phyloP scores from a whole-genome alignment of 345 rosid genomes.

The Anastatica hierochuntica region DNA sequence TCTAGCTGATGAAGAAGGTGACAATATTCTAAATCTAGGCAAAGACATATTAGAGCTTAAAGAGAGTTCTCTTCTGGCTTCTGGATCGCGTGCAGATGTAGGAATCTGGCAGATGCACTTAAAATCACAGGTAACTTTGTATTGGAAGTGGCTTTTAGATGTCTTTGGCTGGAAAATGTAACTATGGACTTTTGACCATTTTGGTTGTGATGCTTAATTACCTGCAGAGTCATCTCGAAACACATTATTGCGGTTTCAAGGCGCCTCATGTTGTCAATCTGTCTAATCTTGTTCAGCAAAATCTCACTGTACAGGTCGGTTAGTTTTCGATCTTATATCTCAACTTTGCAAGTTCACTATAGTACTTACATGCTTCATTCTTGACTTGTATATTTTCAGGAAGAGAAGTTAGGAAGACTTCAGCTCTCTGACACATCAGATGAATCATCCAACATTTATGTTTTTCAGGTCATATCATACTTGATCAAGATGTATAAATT shows the following conservation, averaged over 20 bases:
- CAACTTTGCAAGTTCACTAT: background rate
- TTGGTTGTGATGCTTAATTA: no score
- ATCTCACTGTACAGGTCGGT: slow-evolving; percentile 69
- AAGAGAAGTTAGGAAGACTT: slow-evolving; percentile 43
- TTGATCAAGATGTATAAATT: slow-evolving; percentile 3
- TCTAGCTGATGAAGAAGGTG: slow-evolving; percentile 82
- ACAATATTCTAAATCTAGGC: slow-evolving; percentile 46
- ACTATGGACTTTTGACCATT: no score
- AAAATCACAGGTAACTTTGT: slow-evolving; percentile 47
- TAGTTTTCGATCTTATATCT: slow-evolving; percentile 2
- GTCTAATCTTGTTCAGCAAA: slow-evolving; percentile 73
- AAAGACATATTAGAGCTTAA: slow-evolving; percentile 29
- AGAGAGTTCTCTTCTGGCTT: slow-evolving; percentile 58
- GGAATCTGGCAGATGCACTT: slow-evolving; percentile 91
- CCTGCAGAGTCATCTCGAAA: slow-evolving; percentile 52
- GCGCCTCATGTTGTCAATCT: slow-evolving; percentile 86
- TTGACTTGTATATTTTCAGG: slow-evolving; percentile 34
- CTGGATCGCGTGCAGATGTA: slow-evolving; percentile 60
- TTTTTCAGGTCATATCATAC: slow-evolving; percentile 67
- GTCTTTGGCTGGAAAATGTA: no score
- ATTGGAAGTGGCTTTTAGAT: background rate
- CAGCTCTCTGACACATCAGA: slow-evolving; percentile 63
- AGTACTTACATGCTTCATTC: background rate
- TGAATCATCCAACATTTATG: slow-evolving; percentile 58
- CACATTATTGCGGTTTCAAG: slow-evolving; percentile 83